Percentiles rank a stretch among this genome's conserved stretches.
Conservation (phyloP, 768 basidiomycete species). For the Chlorophyllum brunneum region DNA sequence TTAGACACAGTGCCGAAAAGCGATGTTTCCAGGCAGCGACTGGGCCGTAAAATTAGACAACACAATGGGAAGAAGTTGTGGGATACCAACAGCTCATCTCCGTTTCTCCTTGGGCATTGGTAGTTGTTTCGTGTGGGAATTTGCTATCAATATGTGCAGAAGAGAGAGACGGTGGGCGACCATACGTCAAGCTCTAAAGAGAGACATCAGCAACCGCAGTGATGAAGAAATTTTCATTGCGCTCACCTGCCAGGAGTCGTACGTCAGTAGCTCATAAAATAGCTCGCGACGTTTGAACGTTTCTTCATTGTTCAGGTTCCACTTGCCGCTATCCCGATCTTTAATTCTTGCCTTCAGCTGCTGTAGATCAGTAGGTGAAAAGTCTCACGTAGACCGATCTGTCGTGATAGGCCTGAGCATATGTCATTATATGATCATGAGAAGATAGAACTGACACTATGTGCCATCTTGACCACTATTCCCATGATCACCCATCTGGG, state of each 20-base stretch:
- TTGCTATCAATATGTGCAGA: constrained; percentile 53
- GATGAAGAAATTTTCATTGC: constrained; percentile 4
- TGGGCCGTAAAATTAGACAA: constrained; percentile 20
- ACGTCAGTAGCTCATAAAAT: constrained; percentile 63
- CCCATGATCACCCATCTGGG: constrained; percentile 72
- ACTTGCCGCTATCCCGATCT: constrained; percentile 70
- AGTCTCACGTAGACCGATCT: constrained; percentile 67
- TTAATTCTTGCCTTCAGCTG: neutral
- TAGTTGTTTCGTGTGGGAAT: constrained; percentile 43
- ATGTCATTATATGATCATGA: constrained; percentile 20
- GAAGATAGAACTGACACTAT: constrained; percentile 45
- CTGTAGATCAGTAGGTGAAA: constrained; percentile 6
- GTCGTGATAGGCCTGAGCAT: constrained; percentile 13
- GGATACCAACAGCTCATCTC: constrained; percentile 58
- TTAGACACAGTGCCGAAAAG: constrained; percentile 58
- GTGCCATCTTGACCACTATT: constrained; percentile 64
- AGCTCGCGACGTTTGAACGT: constrained; percentile 55
- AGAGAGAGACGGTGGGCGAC: constrained; percentile 64
- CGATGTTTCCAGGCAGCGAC: constrained; percentile 70
- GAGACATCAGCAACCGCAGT: constrained; percentile 3
- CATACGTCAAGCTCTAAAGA: constrained; percentile 63
- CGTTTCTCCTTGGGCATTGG: constrained; percentile 42
- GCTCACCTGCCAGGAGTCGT: constrained; percentile 68
- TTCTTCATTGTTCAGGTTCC: constrained; percentile 55
- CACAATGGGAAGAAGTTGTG: constrained; percentile 3